phyloP scores from a whole-genome alignment of 148 eudicot genomes.

The Fagopyrum homotropicum region DNA sequence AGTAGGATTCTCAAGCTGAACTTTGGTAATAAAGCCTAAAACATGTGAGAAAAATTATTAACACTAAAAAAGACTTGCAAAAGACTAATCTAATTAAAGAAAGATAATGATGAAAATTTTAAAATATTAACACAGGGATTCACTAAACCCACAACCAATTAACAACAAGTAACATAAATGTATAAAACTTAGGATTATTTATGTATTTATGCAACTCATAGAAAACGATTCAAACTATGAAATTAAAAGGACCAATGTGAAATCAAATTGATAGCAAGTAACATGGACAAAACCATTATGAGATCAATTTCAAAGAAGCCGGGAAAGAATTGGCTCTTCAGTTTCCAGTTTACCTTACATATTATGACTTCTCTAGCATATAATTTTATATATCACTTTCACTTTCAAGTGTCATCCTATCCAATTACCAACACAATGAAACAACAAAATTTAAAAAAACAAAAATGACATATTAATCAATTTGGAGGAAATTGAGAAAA shows the following conservation, averaged over 20 bases:
- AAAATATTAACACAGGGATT: background rate
- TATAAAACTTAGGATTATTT: background rate
- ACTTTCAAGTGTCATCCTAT: background rate
- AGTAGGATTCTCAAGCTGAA: conserved; percentile 71
- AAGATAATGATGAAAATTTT: background rate
- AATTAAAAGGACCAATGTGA: background rate
- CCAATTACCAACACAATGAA: background rate
- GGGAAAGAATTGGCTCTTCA: background rate
- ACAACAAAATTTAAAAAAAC: background rate
- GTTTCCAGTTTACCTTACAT: background rate
- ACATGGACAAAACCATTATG: background rate
- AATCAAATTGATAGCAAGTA: background rate
- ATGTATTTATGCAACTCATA: background rate
- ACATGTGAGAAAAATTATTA: background rate
- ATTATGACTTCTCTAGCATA: background rate
- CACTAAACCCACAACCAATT: background rate
- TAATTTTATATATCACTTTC: background rate
- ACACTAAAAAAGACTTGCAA: background rate
- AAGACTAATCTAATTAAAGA: background rate
- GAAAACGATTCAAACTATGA: background rate
- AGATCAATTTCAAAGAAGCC: background rate
- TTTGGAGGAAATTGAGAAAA: conserved; percentile 10
- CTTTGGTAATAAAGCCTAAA: conserved; percentile 78
- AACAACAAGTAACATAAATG: background rate
- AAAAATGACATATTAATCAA: background rate